Evolutionary conservation across 768 basidiomycete species (phyloP), one percentile per base, ranked within the genome.

Genomic region (Tephrocybe sp.): DNA sequence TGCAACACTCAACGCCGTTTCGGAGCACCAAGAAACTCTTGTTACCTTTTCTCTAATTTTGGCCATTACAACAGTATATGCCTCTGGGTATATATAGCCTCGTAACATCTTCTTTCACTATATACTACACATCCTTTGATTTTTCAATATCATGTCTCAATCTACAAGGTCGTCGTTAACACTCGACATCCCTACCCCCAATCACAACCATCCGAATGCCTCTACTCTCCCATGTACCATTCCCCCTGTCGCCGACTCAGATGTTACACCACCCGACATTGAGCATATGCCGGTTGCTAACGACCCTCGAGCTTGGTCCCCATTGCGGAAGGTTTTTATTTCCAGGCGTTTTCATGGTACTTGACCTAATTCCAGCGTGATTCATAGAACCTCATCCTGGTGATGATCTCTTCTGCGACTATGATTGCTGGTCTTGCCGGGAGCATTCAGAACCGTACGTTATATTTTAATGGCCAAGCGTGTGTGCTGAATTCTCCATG

Each of bases 401-500:
- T 63, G 7, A 70, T 81, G 33, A 68, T 85, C 19, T 67, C 80
- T 3, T 64, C 71, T 18, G 83, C 80, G 3, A 65, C 79, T 6
- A 74, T 81, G 72, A 77, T 82, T 53, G 78, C 80, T 10, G 82
- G 83, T 1, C 67, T 86, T 12, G 73, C 73, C 4, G 70, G 66
- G 1, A 84, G 77, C 53, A 82, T 85, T 39, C 83, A 84, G 58
- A 87, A 84, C 64, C 84, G 83, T 84, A 50, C 63, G 13, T 1
- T 9, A 33, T 34, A 5, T 23, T 22, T 25, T 13, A 10, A 12
- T 15, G 11, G 27, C 27, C 21, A 10, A 9, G 44, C 12, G 3
- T 18, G 16, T 30, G 30, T 9, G 22, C 12, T 16, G 12, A 31
- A n/a, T 31, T 15, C 10, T 38, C 24, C 12, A 23, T 23, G 9